These are phyloP conservation scores for Anacardium occidentale DNA, from an alignment of 345 rosid species.

Conservation along the genomic window DNA sequence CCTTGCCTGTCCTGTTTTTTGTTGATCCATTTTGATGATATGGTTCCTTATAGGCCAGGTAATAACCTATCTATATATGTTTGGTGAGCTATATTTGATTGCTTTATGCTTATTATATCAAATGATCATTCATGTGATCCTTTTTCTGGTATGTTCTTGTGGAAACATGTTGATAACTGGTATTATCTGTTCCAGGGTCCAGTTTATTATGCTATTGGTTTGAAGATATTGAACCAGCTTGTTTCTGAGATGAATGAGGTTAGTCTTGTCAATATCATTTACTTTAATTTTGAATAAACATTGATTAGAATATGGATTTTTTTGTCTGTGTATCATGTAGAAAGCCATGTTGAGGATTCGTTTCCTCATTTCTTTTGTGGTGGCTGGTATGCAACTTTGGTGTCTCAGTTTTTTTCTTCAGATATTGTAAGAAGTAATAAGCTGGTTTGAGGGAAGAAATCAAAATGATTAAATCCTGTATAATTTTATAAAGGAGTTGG, in stretches of 20 bases:
- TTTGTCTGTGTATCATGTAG: background rate
- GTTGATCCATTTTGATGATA: background rate
- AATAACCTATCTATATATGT: background rate
- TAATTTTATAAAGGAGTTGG: background rate
- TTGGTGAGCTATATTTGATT: background rate
- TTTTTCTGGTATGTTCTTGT: background rate
- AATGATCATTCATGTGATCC: background rate
- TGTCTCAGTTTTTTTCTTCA: background rate
- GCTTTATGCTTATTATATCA: background rate
- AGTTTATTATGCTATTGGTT: conserved; percentile 24
- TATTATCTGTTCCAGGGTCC: background rate
- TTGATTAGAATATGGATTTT: background rate
- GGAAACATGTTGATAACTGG: background rate
- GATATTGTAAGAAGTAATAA: background rate
- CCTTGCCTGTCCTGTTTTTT: background rate
- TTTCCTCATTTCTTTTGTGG: background rate
- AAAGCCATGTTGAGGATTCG: background rate
- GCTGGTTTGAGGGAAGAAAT: background rate
- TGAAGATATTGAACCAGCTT: conserved; percentile 39
- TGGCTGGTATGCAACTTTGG: background rate
- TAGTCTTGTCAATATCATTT: background rate
- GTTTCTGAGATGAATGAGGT: conserved; percentile 45
- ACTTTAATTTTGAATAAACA: background rate
- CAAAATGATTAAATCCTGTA: background rate
- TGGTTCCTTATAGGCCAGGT: background rate